These are phyloP conservation scores for Mallotus repandus DNA, from an alignment of 441 rosid species.

Conservation along the genomic window DNA sequence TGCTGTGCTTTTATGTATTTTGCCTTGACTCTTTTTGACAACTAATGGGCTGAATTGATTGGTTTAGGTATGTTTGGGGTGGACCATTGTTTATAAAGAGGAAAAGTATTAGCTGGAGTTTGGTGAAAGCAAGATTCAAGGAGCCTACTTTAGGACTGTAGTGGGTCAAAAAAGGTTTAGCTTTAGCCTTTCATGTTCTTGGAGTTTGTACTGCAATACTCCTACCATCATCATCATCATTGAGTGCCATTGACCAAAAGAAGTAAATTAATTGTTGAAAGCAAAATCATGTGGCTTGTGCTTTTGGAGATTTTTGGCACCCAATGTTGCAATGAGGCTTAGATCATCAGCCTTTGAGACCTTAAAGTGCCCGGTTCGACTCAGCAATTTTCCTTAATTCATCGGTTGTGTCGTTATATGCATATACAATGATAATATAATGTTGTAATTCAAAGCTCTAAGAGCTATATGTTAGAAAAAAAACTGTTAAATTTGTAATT, in stretches of 20 bases:
- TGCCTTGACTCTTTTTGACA: neutral
- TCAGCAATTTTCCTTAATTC: too few species aligned
- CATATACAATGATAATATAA: too few species aligned
- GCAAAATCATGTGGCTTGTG: neutral
- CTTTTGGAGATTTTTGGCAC: too few species aligned
- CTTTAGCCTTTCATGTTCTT: neutral
- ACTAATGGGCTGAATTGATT: neutral
- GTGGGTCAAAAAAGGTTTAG: slow-evolving; percentile 7
- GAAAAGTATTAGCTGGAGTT: neutral
- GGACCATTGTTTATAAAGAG: neutral
- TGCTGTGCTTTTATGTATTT: neutral
- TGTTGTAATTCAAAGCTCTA: too few species aligned
- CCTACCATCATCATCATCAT: too few species aligned
- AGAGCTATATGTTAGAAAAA: too few species aligned
- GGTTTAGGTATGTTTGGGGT: slow-evolving; percentile 6
- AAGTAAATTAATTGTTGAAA: too few species aligned
- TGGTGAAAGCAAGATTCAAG: neutral
- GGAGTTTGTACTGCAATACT: neutral
- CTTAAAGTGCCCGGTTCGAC: too few species aligned
- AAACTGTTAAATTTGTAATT: too few species aligned
- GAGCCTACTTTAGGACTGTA: neutral
- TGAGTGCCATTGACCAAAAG: neutral
- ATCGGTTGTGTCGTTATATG: too few species aligned
- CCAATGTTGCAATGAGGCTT: too few species aligned
- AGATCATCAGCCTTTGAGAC: too few species aligned